A percentile compares a stretch with the other conserved stretches of the same genome.
phyloP scores from a whole-genome alignment of 225 moss, liverwort and hornwort species.

The Physcomitrellopsis africana region DNA sequence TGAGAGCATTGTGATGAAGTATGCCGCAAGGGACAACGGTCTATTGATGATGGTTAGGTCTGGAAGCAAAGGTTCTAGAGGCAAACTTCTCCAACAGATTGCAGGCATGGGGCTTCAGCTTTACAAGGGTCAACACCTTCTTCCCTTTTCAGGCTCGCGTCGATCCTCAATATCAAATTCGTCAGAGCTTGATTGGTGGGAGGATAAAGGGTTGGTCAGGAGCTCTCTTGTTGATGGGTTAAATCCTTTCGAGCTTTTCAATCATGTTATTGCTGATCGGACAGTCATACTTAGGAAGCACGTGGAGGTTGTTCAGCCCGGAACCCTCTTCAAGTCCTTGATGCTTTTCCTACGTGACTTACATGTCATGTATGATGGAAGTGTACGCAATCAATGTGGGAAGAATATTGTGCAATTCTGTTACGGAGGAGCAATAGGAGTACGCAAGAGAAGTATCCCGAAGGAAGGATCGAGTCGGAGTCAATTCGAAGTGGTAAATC shows the following conservation, averaged over 20 bases:
- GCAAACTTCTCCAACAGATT: conserved; percentile 65
- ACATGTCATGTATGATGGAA: conserved; percentile 77
- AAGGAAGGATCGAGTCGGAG: conserved; percentile 9
- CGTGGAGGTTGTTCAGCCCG: conserved; percentile 75
- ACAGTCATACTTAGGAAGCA: conserved; percentile 62
- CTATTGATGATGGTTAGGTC: conserved; percentile 65
- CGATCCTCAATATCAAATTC: conserved; percentile 29
- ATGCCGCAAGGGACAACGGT: conserved; percentile 44
- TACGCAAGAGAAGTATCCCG: background rate
- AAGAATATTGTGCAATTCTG: conserved; percentile 67
- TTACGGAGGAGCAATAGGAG: conserved; percentile 54
- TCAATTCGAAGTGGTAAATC: conserved; percentile 19
- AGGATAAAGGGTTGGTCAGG: conserved; percentile 61
- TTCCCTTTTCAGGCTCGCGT: conserved; percentile 32
- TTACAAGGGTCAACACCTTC: conserved; percentile 60
- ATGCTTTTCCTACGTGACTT: conserved; percentile 82
- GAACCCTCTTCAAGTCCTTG: conserved; percentile 75
- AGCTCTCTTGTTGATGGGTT: conserved; percentile 78
- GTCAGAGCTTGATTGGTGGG: conserved; percentile 59
- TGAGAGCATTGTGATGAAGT: conserved; percentile 42
- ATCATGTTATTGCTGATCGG: conserved; percentile 71
- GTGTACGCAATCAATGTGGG: conserved; percentile 69
- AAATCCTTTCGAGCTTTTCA: conserved; percentile 62
- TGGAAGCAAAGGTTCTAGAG: conserved; percentile 70
- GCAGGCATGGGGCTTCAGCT: conserved; percentile 71